These are phyloP conservation scores for Dillenia turbinata DNA, from an alignment of 164 flowering plant species.

Conservation along the genomic window DNA sequence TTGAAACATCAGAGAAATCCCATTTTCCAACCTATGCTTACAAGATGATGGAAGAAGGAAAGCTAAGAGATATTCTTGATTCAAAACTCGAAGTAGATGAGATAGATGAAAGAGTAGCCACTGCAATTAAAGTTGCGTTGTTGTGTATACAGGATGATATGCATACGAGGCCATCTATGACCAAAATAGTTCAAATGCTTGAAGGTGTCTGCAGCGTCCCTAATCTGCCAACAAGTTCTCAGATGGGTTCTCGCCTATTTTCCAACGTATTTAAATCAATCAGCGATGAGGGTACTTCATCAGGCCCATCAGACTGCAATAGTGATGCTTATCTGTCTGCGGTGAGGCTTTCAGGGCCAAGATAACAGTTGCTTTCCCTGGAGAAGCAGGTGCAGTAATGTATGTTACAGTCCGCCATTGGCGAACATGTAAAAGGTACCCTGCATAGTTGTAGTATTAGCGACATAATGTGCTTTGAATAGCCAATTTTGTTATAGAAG, in stretches of 20 bases:
- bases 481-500: too few relatives aligned
- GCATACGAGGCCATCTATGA: conserved; percentile 52
- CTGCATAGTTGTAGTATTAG: too few relatives aligned
- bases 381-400: too few relatives aligned
- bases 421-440: too few relatives aligned
- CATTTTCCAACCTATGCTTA: conserved; percentile 58
- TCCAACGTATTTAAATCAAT: conserved; percentile 28
- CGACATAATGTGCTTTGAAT: too few relatives aligned
- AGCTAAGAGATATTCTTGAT: conserved; percentile 36
- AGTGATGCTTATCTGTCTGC: conserved; percentile 52
- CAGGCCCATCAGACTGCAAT: conserved; percentile 46
- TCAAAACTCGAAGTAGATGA: conserved; percentile 18
- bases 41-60: conserved; percentile 67
- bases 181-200: conserved; percentile 67
- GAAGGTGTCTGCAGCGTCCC: conserved; percentile 51
- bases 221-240: conserved; percentile 40
- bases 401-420: too few relatives aligned
- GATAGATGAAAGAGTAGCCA: conserved; percentile 28
- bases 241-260: conserved; percentile 33
- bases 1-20: conserved; percentile 40
- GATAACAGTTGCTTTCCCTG: conserved; percentile 22
- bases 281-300: conserved; percentile 52
- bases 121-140: conserved; percentile 48
- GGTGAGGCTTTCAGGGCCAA: conserved; percentile 62
- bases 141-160: conserved; percentile 76